Percentiles rank a stretch among this genome's conserved stretches.
phyloP scores from a whole-genome alignment of 306 rosid species.

The Alnus glutinosa region DNA sequence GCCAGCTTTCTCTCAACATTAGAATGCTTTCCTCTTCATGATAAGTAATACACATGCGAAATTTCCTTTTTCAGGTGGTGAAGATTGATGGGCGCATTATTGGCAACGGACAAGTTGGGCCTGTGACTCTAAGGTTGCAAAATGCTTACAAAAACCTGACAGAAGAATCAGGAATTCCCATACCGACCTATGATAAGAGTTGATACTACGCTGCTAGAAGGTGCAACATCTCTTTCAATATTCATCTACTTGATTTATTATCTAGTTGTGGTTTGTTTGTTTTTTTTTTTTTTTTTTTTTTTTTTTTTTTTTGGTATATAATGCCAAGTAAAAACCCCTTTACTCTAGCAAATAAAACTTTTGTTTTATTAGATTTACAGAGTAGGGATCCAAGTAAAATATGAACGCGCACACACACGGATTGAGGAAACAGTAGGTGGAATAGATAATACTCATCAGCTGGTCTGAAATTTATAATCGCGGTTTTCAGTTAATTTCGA shows the following conservation, averaged over 20 bases:
- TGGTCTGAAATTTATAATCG: not conserved
- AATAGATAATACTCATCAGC: not conserved
- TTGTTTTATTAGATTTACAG: not conserved
- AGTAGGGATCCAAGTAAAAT: not conserved
- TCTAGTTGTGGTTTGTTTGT: not conserved
- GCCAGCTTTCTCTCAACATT: not conserved
- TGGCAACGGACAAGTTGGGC: conserved; percentile 79
- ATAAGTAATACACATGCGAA: conserved; percentile 1
- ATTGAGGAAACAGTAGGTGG: not conserved
- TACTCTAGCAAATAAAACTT: not conserved
- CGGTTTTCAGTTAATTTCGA: not conserved
- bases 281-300: no score
- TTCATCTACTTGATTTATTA: conserved; percentile 24
- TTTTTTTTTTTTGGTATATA: not conserved
- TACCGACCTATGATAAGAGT: conserved; percentile 37
- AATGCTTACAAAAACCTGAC: conserved; percentile 70
- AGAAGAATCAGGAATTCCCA: conserved; percentile 59
- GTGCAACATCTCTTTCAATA: conserved; percentile 19
- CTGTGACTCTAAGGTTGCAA: conserved; percentile 67
- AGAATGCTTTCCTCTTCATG: not conserved
- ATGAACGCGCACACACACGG: not conserved
- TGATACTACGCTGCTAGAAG: conserved; percentile 17
- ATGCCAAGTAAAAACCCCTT: not conserved
- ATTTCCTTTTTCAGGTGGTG: conserved; percentile 57
- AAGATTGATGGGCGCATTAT: conserved; percentile 86